phyloP scores from a whole-genome alignment of 768 basidiomycete genomes.

The Collybia mongolica region DNA sequence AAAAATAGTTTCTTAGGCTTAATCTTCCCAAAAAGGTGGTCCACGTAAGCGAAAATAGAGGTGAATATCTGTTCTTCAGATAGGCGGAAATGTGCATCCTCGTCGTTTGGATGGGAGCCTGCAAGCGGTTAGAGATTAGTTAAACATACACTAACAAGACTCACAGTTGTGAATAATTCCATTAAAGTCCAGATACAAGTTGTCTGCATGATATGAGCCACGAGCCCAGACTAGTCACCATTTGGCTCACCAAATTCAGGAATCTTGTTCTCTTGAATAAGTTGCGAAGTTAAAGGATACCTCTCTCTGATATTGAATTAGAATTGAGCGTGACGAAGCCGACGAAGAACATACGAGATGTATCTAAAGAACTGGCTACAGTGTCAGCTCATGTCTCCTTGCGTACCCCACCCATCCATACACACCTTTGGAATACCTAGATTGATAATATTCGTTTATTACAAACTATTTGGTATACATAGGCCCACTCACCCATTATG shows the following conservation, averaged over 20 bases:
- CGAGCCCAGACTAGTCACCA: slow-evolving; percentile 3
- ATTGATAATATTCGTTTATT: not conserved
- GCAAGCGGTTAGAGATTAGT: slow-evolving; percentile 21
- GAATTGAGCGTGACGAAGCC: slow-evolving; percentile 5
- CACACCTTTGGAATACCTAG: slow-evolving; percentile 68
- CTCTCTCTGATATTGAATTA: slow-evolving; percentile 63
- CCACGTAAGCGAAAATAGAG: slow-evolving; percentile 94
- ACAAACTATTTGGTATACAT: not conserved
- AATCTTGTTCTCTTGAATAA: slow-evolving; percentile 98
- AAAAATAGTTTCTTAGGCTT: slow-evolving; percentile 98
- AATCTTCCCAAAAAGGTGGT: slow-evolving; percentile 94
- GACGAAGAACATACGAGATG: slow-evolving; percentile 64
- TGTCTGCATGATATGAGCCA: slow-evolving; percentile 48
- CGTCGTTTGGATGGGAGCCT: slow-evolving; percentile 96
- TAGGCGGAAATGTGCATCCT: slow-evolving; percentile 92
- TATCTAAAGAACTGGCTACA: slow-evolving; percentile 87
- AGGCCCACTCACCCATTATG: slow-evolving; percentile 16
- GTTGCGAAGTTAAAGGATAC: slow-evolving; percentile 96
- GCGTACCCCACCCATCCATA: slow-evolving; percentile 1
- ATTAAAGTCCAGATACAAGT: slow-evolving; percentile 93
- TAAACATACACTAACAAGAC: slow-evolving; percentile 12
- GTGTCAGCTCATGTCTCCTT: slow-evolving; percentile 8
- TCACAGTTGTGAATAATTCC: slow-evolving; percentile 85
- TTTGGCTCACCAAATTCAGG: slow-evolving; percentile 84
- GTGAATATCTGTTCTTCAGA: slow-evolving; percentile 98